Conservation (phyloP, 116 monocot genomes). For the Cymodocea nodosa region DNA sequence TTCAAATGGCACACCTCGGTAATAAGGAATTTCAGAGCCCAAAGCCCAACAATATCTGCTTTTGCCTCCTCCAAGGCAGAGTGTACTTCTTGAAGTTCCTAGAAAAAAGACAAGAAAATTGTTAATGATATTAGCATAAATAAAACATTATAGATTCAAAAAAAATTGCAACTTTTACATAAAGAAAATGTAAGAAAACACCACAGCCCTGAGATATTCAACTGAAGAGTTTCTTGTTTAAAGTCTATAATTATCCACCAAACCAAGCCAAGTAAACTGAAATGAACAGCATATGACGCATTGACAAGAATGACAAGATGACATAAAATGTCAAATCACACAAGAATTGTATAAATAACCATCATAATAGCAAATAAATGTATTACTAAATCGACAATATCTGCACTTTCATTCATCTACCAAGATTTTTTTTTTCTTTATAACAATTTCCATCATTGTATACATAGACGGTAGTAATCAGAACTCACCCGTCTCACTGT, state of each 20-base stretch:
- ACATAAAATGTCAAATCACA: neutral
- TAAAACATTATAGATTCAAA: too few relatives aligned
- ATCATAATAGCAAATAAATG: too few relatives aligned
- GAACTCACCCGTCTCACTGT: conserved; percentile 74
- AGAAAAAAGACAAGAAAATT: conserved; percentile 4
- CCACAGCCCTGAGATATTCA: too few relatives aligned
- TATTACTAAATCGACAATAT: neutral
- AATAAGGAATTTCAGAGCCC: conserved; percentile 87
- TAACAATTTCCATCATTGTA: neutral
- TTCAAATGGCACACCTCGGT: conserved; percentile 35
- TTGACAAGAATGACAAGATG: neutral
- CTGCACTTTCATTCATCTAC: neutral
- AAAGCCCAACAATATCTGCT: conserved; percentile 98
- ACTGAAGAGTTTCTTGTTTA: neutral
- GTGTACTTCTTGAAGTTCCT: conserved; percentile 97
- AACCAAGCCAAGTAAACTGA: neutral
- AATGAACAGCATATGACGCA: neutral
- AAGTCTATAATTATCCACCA: neutral
- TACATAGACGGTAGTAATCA: neutral
- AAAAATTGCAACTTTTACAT: neutral
- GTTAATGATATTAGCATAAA: too few relatives aligned
- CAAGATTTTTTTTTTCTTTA: too few relatives aligned
- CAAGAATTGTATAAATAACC: neutral
- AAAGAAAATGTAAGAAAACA: neutral
- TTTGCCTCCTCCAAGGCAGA: conserved; percentile 95